Base-by-base conservation (phyloP, 2,329 filamentous ascomycete genomes). In the Penicillium hordei region DNA sequence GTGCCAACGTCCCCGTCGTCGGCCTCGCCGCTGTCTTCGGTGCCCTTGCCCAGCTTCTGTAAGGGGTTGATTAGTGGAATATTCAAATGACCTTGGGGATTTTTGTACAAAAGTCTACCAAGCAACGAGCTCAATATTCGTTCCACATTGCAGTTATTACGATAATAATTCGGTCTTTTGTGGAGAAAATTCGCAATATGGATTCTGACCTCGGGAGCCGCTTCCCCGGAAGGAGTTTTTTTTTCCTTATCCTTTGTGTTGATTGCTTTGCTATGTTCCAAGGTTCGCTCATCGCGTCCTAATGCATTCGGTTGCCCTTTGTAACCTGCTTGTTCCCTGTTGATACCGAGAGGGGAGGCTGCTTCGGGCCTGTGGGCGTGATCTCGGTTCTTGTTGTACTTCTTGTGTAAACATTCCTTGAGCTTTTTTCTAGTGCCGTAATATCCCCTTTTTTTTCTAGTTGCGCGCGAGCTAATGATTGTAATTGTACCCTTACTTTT, bases 1-100 rank as follows among this genome's bases (percentile, higher is more conserved):
- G 66, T 46, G 76, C 65, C 60, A 74, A 71, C 65, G 64, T 72
- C 27, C 70, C 76, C 55, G 69, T 70, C 10, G 68, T 78, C 52
- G 79, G 78, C 64, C 50, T 77, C 51, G 76, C 78, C 36, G 76
- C 79, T 51, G 10, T 77, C 54, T 69, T 81, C 63, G 78, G 77
- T 66, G 75, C 75, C 66, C 64, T 81, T 43, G 65, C 79, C 63
- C 74, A 77, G 66, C 72, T 79, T 59, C 70, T 82, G 73, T 82
- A 80, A 77, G 71, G 64, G 67, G 60, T 68, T 58, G 63, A 68
- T 64, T 65, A 58, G 60, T 62, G 52, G 66, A 65, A 48, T 49
- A 48, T 31, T 53, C 42, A 42, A 53, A 53, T 48, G 36, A 57
- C 36, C 63, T 67, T 66, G 64, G 64, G 66, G 69, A 61, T 68